A percentile compares a stretch with the other conserved stretches of the same genome.
phyloP scores from a whole-genome alignment of 2,329 filamentous ascomycete genomes.

The Colletotrichum musicola region DNA sequence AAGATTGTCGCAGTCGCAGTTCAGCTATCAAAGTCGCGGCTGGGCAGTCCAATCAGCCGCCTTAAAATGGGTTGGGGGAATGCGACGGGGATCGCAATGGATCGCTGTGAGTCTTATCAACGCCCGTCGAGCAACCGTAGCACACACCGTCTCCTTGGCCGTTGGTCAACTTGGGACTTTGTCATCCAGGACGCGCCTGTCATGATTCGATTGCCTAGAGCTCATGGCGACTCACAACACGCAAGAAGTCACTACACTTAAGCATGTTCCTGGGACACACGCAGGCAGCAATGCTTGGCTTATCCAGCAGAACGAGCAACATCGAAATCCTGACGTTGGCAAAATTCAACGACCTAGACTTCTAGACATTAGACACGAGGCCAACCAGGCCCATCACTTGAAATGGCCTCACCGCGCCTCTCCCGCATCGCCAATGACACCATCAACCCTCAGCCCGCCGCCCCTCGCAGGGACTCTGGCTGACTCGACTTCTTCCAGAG shows the following conservation, averaged over 20 bases:
- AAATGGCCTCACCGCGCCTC: not conserved
- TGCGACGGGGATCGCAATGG: not conserved
- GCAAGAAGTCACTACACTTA: too few species aligned
- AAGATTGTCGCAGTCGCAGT: not conserved
- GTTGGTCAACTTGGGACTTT: not conserved
- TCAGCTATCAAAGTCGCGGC: not conserved
- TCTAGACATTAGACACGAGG: too few species aligned
- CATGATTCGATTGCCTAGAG: not conserved
- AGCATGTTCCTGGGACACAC: too few species aligned
- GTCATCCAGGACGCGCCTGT: not conserved
- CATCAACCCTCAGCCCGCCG: constrained; percentile 26
- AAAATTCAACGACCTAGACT: not conserved
- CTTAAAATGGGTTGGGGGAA: not conserved
- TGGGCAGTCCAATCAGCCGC: not conserved
- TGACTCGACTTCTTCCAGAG: constrained; percentile 53
- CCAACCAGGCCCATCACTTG: not conserved
- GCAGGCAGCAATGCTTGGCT: too few species aligned
- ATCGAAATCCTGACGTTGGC: too few species aligned
- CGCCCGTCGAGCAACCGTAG: not conserved
- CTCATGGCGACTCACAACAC: too few species aligned
- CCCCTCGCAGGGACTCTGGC: constrained; percentile 8
- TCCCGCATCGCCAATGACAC: not conserved
- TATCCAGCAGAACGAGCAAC: too few species aligned
- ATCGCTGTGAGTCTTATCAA: not conserved
- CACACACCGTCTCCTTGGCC: not conserved